Evolutionary conservation across 768 basidiomycete species (phyloP).

Genomic region (Plicaturopsis crispa): DNA sequence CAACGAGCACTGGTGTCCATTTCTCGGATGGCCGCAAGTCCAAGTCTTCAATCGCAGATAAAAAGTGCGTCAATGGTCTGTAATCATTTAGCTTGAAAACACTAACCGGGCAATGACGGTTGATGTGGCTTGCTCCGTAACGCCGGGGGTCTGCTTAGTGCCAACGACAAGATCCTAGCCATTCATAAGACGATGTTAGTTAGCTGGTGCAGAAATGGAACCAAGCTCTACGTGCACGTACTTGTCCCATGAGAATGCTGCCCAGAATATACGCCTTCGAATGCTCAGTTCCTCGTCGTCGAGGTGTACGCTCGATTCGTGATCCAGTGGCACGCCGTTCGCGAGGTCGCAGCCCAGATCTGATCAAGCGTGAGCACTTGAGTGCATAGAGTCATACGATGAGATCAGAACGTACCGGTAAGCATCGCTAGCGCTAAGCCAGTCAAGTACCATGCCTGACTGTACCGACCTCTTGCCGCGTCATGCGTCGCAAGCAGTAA

Average conservation of each 20-base stretch:
- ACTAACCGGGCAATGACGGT: constrained; percentile 6
- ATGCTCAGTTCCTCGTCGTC: constrained; percentile 3
- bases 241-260: constrained; percentile 8
- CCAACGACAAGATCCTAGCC: constrained; percentile 6
- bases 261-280: constrained; percentile 6
- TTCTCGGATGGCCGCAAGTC: constrained; percentile 1
- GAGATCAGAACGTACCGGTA: constrained; percentile 2
- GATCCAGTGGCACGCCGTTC: not conserved
- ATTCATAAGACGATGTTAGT: no score
- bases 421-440: constrained; percentile 7
- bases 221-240: not conserved
- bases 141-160: constrained; percentile 3
- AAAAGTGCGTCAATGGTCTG: not conserved
- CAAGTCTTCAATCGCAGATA: constrained; percentile 1
- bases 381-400: not conserved
- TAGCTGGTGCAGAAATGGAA: no score
- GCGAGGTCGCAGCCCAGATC: constrained; percentile 7
- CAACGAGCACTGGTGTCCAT: constrained; percentile 2
- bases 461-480: constrained; percentile 7
- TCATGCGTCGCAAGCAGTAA: constrained; percentile 5
- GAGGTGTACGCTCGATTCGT: not conserved
- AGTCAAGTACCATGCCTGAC: constrained; percentile 6
- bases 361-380: not conserved
- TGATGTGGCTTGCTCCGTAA: not conserved
- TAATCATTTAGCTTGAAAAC: not conserved